A percentile compares a stretch with the other conserved stretches of the same genome.
Evolutionary conservation across 148 eudicot genomes (phyloP).

Genomic region (Amaranthus cruentus): DNA sequence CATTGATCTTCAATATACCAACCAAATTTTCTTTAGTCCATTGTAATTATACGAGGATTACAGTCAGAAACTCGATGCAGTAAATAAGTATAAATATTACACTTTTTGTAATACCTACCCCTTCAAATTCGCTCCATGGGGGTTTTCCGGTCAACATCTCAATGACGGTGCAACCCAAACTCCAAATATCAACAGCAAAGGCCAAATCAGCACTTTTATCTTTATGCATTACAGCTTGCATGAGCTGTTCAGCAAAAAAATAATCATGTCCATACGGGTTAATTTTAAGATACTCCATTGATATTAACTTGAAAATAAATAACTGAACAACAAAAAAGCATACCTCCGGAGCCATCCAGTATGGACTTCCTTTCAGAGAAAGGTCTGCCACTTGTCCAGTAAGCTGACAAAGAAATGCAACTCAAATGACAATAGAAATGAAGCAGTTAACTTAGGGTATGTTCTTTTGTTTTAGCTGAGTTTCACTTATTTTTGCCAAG

Average conservation of each 20-base stretch:
- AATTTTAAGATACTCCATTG: neutral
- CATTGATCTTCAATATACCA: neutral
- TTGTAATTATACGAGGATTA: too few relatives aligned
- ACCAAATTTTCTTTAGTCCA: neutral
- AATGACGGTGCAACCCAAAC: conserved; percentile 91
- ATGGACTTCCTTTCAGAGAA: conserved; percentile 87
- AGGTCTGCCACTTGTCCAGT: conserved; percentile 65
- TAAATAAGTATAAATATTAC: neutral
- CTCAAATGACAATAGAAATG: conserved; percentile 4
- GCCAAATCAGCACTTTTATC: conserved; percentile 67
- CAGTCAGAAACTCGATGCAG: neutral
- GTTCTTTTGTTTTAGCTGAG: neutral
- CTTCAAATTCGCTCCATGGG: conserved; percentile 92
- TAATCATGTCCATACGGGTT: conserved; percentile 19
- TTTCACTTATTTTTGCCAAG: neutral
- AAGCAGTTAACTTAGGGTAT: neutral
- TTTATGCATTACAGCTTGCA: conserved; percentile 63
- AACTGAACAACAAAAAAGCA: neutral
- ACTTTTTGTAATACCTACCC: conserved; percentile 43
- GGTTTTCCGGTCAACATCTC: conserved; percentile 94
- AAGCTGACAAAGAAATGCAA: conserved; percentile 43
- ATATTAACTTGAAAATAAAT: neutral
- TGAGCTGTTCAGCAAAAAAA: conserved; percentile 49
- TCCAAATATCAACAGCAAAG: conserved; percentile 94
- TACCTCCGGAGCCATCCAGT: conserved; percentile 99